Evolutionary conservation across 805 yeast genomes (phyloP).

Genomic region (Wickerhamiella bombiphila): DNA sequence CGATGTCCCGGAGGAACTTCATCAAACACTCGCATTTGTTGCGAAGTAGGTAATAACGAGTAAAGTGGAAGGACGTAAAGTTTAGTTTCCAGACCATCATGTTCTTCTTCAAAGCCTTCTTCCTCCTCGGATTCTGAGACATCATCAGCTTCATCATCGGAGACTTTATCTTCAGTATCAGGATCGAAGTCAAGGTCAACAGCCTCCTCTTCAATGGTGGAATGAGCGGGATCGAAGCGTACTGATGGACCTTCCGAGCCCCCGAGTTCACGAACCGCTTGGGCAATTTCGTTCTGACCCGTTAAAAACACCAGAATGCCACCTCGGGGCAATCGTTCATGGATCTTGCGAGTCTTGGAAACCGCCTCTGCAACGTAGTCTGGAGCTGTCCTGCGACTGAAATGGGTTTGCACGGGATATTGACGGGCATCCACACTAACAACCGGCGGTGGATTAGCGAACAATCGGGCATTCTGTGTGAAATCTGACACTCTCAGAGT

Average conservation of each 20-base stretch:
- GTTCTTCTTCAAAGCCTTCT: constrained; percentile 37
- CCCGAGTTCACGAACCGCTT: constrained; percentile 54
- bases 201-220: constrained; percentile 75
- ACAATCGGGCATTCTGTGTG: constrained; percentile 61
- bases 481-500: constrained; percentile 88
- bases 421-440: constrained; percentile 85
- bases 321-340: constrained; percentile 76
- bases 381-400: constrained; percentile 60
- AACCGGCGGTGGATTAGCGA: constrained; percentile 66
- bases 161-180: constrained; percentile 23
- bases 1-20: constrained; percentile 76
- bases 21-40: constrained; percentile 86
- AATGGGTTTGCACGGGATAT: constrained; percentile 83
- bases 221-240: constrained; percentile 18
- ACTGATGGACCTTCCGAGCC: constrained; percentile 38
- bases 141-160: constrained; percentile 22
- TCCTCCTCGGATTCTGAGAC: constrained; percentile 31
- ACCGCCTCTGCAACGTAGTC: constrained; percentile 81
- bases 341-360: constrained; percentile 74
- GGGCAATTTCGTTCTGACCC: constrained; percentile 83
- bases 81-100: constrained; percentile 44
- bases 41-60: constrained; percentile 82
- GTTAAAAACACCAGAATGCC: constrained; percentile 85
- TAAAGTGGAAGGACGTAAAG: constrained; percentile 83
- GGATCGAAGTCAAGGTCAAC: constrained; percentile 37